These are phyloP conservation scores for Periconia sp. DNA, from an alignment of 2,329 filamentous ascomycete species.

Conservation along the genomic window DNA sequence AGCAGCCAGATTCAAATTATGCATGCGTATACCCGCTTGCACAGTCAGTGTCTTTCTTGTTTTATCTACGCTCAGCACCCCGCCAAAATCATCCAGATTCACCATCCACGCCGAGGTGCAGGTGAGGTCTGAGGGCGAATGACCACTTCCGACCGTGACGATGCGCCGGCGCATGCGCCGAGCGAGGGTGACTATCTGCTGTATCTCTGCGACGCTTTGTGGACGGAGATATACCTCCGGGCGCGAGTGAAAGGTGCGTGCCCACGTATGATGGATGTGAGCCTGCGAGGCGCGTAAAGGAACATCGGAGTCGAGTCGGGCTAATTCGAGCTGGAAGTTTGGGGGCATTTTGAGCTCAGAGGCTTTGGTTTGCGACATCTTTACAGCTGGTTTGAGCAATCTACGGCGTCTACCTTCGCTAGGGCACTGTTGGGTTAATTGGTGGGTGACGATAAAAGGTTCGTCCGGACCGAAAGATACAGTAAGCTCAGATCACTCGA, in stretches of 20 bases:
- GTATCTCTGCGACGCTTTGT: slow-evolving; percentile 74
- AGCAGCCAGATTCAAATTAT: slow-evolving; percentile 71
- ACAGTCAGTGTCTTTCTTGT: slow-evolving; percentile 70
- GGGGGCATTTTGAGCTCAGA: slow-evolving; percentile 36
- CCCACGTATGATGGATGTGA: slow-evolving; percentile 90
- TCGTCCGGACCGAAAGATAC: neutral
- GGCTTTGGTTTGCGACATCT: slow-evolving; percentile 26
- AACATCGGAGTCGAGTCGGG: slow-evolving; percentile 61
- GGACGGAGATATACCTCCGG: slow-evolving; percentile 93
- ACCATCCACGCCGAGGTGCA: slow-evolving; percentile 94
- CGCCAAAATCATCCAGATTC: slow-evolving; percentile 82
- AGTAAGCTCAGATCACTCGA: neutral
- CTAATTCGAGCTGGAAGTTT: slow-evolving; percentile 56
- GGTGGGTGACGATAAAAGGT: neutral
- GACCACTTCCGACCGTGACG: slow-evolving; percentile 83
- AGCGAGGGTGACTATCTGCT: slow-evolving; percentile 80
- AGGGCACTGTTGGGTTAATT: neutral
- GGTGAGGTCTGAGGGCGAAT: slow-evolving; percentile 89
- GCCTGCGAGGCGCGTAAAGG: slow-evolving; percentile 74
- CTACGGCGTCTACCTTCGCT: neutral
- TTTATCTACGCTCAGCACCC: slow-evolving; percentile 69
- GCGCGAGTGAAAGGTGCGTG: slow-evolving; percentile 82
- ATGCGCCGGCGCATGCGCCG: slow-evolving; percentile 78
- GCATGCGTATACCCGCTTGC: slow-evolving; percentile 85
- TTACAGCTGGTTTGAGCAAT: slow-evolving; percentile 5